A percentile compares a stretch with the other conserved stretches of the same genome.
Conservation (phyloP, 192 early-diverging fungal genomes). For the Entophlyctis luteolus region DNA sequence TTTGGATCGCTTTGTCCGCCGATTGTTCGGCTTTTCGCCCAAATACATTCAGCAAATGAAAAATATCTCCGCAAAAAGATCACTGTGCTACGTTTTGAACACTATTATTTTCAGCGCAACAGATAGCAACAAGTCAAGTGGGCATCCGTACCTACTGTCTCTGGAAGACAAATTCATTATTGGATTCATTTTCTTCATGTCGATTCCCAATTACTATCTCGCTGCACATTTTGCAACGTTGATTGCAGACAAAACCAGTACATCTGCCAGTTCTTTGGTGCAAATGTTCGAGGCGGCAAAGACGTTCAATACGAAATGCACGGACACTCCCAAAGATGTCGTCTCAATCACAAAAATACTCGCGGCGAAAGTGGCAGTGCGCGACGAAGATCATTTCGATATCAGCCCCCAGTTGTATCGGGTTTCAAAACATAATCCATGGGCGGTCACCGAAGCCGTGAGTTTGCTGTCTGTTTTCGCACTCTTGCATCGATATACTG, state of each 20-base stretch:
- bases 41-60: not conserved
- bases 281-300: not conserved
- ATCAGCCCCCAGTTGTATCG: not conserved
- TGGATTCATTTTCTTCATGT: conserved; percentile 8
- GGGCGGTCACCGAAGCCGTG: conserved; percentile 6
- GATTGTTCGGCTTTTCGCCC: not conserved
- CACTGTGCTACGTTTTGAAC: not conserved
- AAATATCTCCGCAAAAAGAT: not conserved
- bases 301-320: not conserved
- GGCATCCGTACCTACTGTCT: conserved; percentile 5
- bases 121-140: not conserved
- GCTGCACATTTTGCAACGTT: not conserved
- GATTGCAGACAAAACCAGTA: not conserved
- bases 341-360: not conserved
- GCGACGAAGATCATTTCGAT: not conserved
- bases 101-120: not conserved
- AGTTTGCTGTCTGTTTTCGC: not conserved
- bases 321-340: not conserved
- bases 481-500: conserved; percentile 11
- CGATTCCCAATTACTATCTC: conserved; percentile 1
- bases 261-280: not conserved
- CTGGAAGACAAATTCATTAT: not conserved
- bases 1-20: not conserved
- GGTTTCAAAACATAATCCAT: conserved; percentile 6
- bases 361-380: not conserved